Conservation (phyloP, 306 rosid genomes). For the Mimosa bimucronata region DNA sequence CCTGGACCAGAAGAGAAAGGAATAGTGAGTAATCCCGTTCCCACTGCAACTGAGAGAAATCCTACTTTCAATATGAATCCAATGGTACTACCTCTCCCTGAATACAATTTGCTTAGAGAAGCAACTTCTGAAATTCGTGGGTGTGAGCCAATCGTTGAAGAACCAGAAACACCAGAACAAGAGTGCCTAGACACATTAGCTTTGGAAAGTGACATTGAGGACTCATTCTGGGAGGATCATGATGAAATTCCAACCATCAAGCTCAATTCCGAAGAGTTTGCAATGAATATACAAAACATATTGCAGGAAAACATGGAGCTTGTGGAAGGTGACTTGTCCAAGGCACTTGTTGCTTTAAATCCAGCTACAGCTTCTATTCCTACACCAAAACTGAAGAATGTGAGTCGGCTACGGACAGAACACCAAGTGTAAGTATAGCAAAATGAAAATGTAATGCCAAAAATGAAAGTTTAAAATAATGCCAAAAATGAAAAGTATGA, state of each 20-base stretch:
- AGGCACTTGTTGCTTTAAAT: constrained; percentile 78
- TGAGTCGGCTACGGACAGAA: constrained; percentile 89
- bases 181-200: constrained; percentile 47
- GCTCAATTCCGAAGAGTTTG: constrained; percentile 52
- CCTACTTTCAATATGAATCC: constrained; percentile 48
- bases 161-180: constrained; percentile 82
- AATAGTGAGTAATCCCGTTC: constrained; percentile 52
- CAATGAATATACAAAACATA: constrained; percentile 45
- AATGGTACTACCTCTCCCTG: constrained; percentile 56
- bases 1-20: constrained; percentile 85
- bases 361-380: constrained; percentile 67
- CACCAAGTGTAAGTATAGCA: constrained; percentile 83
- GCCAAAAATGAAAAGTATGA: background rate
- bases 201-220: constrained; percentile 81
- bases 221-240: constrained; percentile 61
- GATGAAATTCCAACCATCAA: constrained; percentile 66
- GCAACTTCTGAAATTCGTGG: constrained; percentile 36
- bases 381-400: constrained; percentile 74
- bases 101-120: constrained; percentile 42
- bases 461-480: constrained; percentile 3
- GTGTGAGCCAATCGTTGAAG: constrained; percentile 91
- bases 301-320: constrained; percentile 58
- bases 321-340: constrained; percentile 72
- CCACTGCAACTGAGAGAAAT: constrained; percentile 45
- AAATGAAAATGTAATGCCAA: constrained; percentile 1